phyloP scores from a whole-genome alignment of 495 filamentous ascomycete species.

The Astrothelium subdiscretum region DNA sequence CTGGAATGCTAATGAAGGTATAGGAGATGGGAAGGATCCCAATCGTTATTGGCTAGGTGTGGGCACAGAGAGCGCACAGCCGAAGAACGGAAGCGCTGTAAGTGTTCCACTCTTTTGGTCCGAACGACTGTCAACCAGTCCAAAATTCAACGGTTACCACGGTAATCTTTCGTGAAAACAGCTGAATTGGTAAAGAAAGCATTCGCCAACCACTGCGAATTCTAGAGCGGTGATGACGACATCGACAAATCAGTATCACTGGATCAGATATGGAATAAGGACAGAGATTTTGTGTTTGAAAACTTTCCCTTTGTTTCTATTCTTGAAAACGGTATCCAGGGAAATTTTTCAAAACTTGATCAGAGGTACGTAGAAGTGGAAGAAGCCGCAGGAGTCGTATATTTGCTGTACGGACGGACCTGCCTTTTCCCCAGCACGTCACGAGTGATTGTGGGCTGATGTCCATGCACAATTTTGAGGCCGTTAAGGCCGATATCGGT shows the following conservation, averaged over 20 bases:
- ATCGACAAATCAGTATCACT: background rate
- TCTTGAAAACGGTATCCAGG: background rate
- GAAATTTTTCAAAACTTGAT: background rate
- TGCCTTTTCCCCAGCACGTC: background rate
- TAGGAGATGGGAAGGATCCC: too few species aligned
- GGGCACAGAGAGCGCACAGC: too few species aligned
- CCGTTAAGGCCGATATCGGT: background rate
- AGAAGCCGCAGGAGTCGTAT: background rate
- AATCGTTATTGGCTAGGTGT: too few species aligned
- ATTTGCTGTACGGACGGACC: background rate
- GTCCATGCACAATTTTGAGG: background rate
- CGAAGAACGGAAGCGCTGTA: too few species aligned
- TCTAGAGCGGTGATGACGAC: background rate
- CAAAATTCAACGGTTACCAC: background rate
- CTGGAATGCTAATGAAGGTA: too few species aligned
- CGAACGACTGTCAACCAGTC: background rate
- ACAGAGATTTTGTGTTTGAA: background rate
- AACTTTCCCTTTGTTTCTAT: background rate
- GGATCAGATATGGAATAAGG: background rate
- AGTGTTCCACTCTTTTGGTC: background rate
- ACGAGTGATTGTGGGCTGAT: background rate
- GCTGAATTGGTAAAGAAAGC: too few species aligned
- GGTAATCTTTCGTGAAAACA: too few species aligned
- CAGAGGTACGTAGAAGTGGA: background rate
- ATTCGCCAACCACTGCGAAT: background rate